These are phyloP conservation scores for Boletus sp. DNA, from an alignment of 768 basidiomycete species.

Conservation along the genomic window DNA sequence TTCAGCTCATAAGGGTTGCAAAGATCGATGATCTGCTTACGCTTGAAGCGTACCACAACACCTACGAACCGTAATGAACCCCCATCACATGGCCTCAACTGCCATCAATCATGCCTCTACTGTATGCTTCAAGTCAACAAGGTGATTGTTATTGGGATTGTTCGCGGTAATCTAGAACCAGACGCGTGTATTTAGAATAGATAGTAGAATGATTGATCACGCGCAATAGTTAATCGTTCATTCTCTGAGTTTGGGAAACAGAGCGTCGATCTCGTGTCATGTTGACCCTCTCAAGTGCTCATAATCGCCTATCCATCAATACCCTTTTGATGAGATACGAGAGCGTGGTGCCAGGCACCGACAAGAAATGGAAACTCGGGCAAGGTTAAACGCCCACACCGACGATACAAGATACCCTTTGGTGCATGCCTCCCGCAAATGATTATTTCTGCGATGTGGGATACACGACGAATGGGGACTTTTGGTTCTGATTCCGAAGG, in stretches of 20 bases:
- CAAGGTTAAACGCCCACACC: no score
- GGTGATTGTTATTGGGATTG: neutral
- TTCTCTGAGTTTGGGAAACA: neutral
- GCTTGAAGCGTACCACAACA: slow-evolving; percentile 69
- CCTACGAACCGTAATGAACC: slow-evolving; percentile 42
- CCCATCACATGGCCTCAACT: slow-evolving; percentile 22
- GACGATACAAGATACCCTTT: no score
- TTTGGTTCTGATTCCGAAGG: no score
- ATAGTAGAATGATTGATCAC: slow-evolving; percentile 4
- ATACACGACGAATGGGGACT: no score
- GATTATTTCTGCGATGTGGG: no score
- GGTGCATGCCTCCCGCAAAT: no score
- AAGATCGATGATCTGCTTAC: slow-evolving; percentile 72
- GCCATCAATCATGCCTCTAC: slow-evolving; percentile 7
- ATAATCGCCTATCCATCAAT: no score
- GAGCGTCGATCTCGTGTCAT: neutral
- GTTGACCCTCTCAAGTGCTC: neutral
- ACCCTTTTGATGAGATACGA: no score
- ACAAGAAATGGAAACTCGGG: no score
- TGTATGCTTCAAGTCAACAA: slow-evolving; percentile 1
- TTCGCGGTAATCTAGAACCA: slow-evolving; percentile 1
- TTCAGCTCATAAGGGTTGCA: neutral
- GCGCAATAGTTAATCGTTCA: neutral
- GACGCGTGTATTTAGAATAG: slow-evolving; percentile 11
- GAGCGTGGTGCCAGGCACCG: no score